phyloP scores from a whole-genome alignment of 106 monocot species.

The Vanilla planifolia region DNA sequence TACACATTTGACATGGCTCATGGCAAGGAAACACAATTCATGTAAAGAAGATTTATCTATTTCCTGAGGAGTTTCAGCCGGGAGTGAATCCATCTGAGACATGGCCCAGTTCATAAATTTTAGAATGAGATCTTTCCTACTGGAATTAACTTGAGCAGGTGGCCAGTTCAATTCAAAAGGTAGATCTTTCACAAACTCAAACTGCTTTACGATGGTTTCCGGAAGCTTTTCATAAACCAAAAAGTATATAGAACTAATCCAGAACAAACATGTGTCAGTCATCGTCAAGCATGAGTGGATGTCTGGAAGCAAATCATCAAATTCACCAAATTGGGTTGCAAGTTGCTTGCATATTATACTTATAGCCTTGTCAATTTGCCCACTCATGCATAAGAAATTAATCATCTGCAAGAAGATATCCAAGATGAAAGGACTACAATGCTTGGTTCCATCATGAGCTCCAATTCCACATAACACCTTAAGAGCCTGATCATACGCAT shows the following conservation, averaged over 20 bases:
- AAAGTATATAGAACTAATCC: slow-evolving; percentile 64
- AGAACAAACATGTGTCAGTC: slow-evolving; percentile 75
- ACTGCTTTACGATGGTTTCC: slow-evolving; percentile 35
- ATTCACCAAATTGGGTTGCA: slow-evolving; percentile 8
- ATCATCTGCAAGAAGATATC: slow-evolving; percentile 94
- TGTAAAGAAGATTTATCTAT: slow-evolving; percentile 21
- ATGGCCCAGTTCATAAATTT: slow-evolving; percentile 42
- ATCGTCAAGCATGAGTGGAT: slow-evolving; percentile 43
- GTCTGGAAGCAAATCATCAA: slow-evolving; percentile 19
- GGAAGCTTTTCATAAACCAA: slow-evolving; percentile 67
- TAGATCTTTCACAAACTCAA: slow-evolving; percentile 64
- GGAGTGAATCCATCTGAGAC: slow-evolving; percentile 18
- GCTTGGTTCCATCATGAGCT: slow-evolving; percentile 12
- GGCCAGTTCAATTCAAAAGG: slow-evolving; percentile 63
- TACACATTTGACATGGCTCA: slow-evolving; percentile 61
- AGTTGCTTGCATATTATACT: slow-evolving; percentile 32
- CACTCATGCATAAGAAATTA: slow-evolving; percentile 67
- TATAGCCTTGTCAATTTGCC: slow-evolving; percentile 39
- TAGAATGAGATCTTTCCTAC: slow-evolving; percentile 25
- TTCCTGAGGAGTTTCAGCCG: slow-evolving; percentile 9
- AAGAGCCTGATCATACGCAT: slow-evolving; percentile 68
- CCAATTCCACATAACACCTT: slow-evolving; percentile 29
- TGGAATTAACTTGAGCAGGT: slow-evolving; percentile 16
- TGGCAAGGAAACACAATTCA: slow-evolving; percentile 48
- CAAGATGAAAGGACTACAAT: slow-evolving; percentile 64